phyloP scores from a whole-genome alignment of 2,329 filamentous ascomycete genomes.

The Monilinia laxa region DNA sequence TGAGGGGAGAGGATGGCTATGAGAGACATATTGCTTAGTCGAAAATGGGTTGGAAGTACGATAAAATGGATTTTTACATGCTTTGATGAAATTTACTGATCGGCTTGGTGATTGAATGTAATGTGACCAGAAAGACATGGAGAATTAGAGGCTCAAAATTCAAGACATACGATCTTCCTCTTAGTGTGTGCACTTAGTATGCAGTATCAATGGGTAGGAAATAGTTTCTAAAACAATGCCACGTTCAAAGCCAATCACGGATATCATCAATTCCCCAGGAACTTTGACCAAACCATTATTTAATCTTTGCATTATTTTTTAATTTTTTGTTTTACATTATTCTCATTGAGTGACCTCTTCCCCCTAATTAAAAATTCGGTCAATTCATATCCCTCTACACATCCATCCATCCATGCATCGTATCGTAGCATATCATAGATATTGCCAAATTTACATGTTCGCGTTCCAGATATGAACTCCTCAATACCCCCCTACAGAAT shows the following conservation, averaged over 20 bases:
- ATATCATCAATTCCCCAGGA: not conserved
- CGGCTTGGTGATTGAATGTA: not conserved
- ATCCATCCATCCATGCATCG: not conserved
- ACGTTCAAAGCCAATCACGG: not conserved
- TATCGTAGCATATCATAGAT: not conserved
- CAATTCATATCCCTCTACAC: not conserved
- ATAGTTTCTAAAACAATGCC: too few species aligned
- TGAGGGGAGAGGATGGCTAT: not conserved
- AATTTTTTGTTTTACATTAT: not conserved
- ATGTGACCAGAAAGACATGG: not conserved
- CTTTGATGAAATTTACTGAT: not conserved
- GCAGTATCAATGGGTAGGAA: too few species aligned
- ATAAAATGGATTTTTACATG: not conserved
- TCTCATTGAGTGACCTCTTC: not conserved
- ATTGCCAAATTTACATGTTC: not conserved
- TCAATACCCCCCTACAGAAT: not conserved
- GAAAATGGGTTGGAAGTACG: not conserved
- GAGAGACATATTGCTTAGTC: not conserved
- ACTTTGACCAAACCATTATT: not conserved
- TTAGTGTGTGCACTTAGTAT: too few species aligned
- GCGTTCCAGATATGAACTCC: not conserved
- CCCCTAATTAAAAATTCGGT: not conserved
- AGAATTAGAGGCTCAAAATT: not conserved
- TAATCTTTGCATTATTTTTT: too few species aligned
- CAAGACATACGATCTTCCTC: not conserved